Evolutionary conservation across 1,139 yeast species (phyloP).

Genomic region (Saccharomyces hybrid): DNA sequence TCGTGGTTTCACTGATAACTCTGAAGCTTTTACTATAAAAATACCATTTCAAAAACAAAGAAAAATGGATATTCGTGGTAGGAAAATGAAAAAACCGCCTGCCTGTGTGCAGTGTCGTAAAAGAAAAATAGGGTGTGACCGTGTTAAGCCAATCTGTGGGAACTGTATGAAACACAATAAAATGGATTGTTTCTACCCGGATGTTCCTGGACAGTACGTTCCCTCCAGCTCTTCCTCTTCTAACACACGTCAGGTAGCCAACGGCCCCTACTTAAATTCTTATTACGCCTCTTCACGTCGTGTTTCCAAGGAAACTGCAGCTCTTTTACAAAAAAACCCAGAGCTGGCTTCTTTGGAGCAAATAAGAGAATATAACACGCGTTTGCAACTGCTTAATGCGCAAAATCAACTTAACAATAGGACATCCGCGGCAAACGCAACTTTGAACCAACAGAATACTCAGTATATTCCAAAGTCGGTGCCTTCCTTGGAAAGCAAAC

Average conservation of each 20-base stretch:
- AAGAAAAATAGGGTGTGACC: conserved; percentile 51
- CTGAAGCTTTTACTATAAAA: neutral
- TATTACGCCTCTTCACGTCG: conserved; percentile 1
- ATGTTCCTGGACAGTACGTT: conserved; percentile 14
- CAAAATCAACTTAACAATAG: conserved; percentile 13
- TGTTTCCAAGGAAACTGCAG: conserved; percentile 8
- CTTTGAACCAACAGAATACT: conserved; percentile 5
- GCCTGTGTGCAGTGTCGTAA: conserved; percentile 45
- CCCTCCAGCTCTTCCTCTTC: conserved; percentile 1
- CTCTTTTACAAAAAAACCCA: conserved; percentile 13
- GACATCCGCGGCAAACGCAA: neutral
- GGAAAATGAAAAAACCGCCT: conserved; percentile 29
- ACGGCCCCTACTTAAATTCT: conserved; percentile 5
- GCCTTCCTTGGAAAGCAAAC: conserved; percentile 19
- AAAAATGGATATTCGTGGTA: conserved; percentile 21
- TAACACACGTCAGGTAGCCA: neutral
- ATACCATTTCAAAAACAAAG: neutral
- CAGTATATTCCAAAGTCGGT: conserved; percentile 22
- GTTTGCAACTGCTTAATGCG: conserved; percentile 19
- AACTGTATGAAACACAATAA: conserved; percentile 41
- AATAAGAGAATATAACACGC: conserved; percentile 26
- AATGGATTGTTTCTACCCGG: conserved; percentile 26
- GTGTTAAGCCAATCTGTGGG: conserved; percentile 46
- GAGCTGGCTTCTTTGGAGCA: conserved; percentile 27
- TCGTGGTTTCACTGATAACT: neutral